phyloP scores from a whole-genome alignment of 768 basidiomycete species.

The Suillus spraguei region DNA sequence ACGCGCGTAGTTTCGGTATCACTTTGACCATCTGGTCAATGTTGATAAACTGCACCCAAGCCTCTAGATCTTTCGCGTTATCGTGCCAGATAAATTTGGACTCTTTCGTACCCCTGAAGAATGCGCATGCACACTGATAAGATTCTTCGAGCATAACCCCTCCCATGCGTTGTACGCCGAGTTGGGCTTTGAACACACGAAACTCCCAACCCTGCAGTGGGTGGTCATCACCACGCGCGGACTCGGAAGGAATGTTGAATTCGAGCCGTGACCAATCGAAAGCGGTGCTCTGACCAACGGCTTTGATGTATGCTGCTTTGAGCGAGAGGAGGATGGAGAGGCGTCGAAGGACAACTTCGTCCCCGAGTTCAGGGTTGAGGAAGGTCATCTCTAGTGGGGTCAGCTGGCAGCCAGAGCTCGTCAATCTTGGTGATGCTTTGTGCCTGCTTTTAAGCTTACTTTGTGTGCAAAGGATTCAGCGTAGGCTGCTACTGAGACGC shows the following conservation, averaged over 20 bases:
- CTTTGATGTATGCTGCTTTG: conserved; percentile 82
- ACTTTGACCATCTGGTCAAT: conserved; percentile 83
- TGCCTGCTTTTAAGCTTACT: conserved; percentile 40
- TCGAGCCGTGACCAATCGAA: conserved; percentile 84
- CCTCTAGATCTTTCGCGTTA: conserved; percentile 64
- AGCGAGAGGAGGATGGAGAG: conserved; percentile 78
- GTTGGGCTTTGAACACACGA: conserved; percentile 72
- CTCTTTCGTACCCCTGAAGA: conserved; percentile 68
- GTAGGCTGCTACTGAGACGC: conserved; percentile 61
- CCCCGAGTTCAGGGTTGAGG: conserved; percentile 51
- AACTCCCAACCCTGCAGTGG: conserved; percentile 85
- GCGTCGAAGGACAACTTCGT: conserved; percentile 70
- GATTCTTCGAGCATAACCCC: conserved; percentile 57
- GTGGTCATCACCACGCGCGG: conserved; percentile 67
- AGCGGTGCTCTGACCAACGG: conserved; percentile 78
- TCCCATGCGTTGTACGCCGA: conserved; percentile 65
- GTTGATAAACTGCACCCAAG: conserved; percentile 84
- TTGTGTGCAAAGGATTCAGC: conserved; percentile 77
- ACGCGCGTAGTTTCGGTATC: conserved; percentile 71
- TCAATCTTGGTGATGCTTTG: background rate
- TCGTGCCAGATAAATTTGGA: conserved; percentile 76
- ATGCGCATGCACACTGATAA: conserved; percentile 79
- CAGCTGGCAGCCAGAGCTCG: conserved; percentile 33
- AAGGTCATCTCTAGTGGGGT: conserved; percentile 55
- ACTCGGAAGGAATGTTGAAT: conserved; percentile 69